These are phyloP conservation scores for Aspergillus melleus DNA, from an alignment of 2,329 filamentous ascomycete species.

Conservation along the genomic window DNA sequence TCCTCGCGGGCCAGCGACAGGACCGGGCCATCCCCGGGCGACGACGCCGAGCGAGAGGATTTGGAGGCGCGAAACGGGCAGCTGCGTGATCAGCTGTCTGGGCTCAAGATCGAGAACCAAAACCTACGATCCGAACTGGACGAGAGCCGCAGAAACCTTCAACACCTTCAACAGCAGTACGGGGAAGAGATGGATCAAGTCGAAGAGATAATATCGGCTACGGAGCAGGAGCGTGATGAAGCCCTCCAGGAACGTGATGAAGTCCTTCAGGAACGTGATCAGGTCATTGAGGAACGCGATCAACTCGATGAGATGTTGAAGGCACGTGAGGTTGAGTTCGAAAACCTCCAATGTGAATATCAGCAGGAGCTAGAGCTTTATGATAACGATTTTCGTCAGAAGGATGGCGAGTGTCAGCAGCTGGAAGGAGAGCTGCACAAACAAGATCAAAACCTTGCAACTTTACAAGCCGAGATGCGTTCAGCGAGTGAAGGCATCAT, in stretches of 20 bases:
- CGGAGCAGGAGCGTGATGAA: conserved; percentile 59
- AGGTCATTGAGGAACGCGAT: neutral
- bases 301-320: conserved; percentile 55
- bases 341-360: conserved; percentile 57
- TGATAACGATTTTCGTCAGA: conserved; percentile 68
- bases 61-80: conserved; percentile 81
- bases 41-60: conserved; percentile 78
- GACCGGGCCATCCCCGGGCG: conserved; percentile 64
- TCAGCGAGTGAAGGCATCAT: conserved; percentile 84
- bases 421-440: conserved; percentile 72
- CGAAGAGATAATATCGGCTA: conserved; percentile 73
- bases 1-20: conserved; percentile 71
- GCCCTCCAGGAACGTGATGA: neutral
- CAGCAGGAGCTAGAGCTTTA: conserved; percentile 60
- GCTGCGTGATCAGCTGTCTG: conserved; percentile 81
- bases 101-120: conserved; percentile 85
- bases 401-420: conserved; percentile 68
- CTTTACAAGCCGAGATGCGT: conserved; percentile 92
- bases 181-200: conserved; percentile 79
- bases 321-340: conserved; percentile 55
- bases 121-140: conserved; percentile 82
- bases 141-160: conserved; percentile 75
- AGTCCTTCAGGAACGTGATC: neutral
- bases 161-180: conserved; percentile 68
- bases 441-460: conserved; percentile 81